phyloP scores from a whole-genome alignment of 805 yeast genomes.

The Kuraishia cidri region DNA sequence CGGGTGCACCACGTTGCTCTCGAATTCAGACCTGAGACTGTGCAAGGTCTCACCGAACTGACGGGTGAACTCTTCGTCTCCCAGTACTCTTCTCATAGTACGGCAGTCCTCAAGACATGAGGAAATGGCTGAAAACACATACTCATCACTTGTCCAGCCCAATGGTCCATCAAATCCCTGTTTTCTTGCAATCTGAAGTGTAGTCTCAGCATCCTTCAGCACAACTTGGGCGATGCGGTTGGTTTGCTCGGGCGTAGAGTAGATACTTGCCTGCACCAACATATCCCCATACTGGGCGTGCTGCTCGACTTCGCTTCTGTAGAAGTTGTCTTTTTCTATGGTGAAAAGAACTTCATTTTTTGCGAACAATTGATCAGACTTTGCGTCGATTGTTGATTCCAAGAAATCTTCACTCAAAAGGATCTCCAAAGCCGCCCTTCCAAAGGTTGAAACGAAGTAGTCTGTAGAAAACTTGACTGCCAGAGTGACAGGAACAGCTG shows the following conservation, averaged over 20 bases:
- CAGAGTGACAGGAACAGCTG: constrained; percentile 21
- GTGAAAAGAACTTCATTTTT: constrained; percentile 40
- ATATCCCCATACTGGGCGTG: constrained; percentile 11
- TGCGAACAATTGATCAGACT: neutral
- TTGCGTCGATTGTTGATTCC: neutral
- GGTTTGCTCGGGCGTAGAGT: neutral
- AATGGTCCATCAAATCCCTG: constrained; percentile 5
- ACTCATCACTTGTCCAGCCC: constrained; percentile 3
- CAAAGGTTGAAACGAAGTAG: neutral
- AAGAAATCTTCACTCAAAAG: no score
- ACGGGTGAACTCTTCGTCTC: no score
- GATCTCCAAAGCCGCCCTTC: neutral
- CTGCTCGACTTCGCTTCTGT: constrained; percentile 36
- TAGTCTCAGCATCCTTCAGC: neutral
- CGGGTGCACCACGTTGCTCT: no score
- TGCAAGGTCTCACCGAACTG: no score
- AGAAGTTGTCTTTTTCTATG: constrained; percentile 60
- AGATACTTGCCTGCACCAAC: constrained; percentile 4
- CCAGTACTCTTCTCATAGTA: no score
- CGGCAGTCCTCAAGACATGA: no score
- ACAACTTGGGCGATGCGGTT: neutral
- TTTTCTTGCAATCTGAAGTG: neutral
- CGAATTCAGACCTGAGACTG: no score
- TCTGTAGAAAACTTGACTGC: constrained; percentile 14
- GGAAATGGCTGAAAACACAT: constrained; percentile 1